Conservation (phyloP, 805 yeast genomes). For the Kregervanrija delftensis region DNA sequence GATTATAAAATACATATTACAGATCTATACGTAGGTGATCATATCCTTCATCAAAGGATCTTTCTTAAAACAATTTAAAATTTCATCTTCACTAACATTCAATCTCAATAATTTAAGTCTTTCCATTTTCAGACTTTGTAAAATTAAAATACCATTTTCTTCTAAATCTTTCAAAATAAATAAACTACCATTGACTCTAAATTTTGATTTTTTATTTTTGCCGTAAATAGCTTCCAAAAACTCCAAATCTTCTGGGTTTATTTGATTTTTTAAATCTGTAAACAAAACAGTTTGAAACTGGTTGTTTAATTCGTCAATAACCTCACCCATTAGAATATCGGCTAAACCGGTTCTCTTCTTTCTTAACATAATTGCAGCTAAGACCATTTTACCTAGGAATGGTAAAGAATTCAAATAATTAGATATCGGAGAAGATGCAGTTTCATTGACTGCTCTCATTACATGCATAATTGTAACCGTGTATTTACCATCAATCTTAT, state of each 20-base stretch:
- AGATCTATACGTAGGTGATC: constrained; percentile 5
- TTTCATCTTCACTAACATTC: constrained; percentile 65
- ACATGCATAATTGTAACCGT: constrained; percentile 69
- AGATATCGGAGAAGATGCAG: constrained; percentile 67
- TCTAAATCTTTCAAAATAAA: constrained; percentile 60
- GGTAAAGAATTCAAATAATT: constrained; percentile 54
- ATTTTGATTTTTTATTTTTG: constrained; percentile 16
- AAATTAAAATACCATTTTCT: constrained; percentile 71
- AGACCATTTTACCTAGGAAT: constrained; percentile 60
- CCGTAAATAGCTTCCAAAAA: constrained; percentile 23
- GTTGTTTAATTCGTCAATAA: constrained; percentile 66
- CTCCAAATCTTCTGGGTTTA: constrained; percentile 18
- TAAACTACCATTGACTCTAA: constrained; percentile 54
- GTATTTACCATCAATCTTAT: constrained; percentile 31
- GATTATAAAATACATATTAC: neutral
- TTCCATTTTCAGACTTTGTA: constrained; percentile 63
- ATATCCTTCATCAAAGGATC: constrained; percentile 41
- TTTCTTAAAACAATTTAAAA: constrained; percentile 49
- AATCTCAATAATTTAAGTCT: constrained; percentile 58
- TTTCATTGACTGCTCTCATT: constrained; percentile 70
- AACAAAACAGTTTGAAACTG: constrained; percentile 22
- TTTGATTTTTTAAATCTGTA: constrained; percentile 22
- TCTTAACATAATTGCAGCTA: constrained; percentile 61
- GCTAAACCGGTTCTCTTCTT: constrained; percentile 61
- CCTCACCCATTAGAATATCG: constrained; percentile 68